Evolutionary conservation across 176 grass and related monocot species (phyloP).

Genomic region (Oryza nivara): DNA sequence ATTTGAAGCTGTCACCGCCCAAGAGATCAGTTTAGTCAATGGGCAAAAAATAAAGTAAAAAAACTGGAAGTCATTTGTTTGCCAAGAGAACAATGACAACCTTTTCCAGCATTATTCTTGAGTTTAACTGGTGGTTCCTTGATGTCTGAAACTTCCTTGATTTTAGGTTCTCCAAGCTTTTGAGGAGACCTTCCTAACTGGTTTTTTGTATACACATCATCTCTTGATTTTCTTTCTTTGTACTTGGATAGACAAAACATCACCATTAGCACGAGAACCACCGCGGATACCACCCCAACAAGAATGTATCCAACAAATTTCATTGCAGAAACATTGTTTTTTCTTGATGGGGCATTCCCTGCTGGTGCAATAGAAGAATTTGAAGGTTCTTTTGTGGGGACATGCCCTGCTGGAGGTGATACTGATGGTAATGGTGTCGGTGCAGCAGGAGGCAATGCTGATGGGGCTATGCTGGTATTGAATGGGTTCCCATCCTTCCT

Average conservation of each 20-base stretch:
- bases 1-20: slow-evolving; percentile 40
- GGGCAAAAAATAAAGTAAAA: not conserved
- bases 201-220: slow-evolving; percentile 48
- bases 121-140: slow-evolving; percentile 54
- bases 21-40: not conserved
- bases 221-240: slow-evolving; percentile 62
- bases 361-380: slow-evolving; percentile 53
- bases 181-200: slow-evolving; percentile 53
- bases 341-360: slow-evolving; percentile 48
- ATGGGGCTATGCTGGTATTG: slow-evolving; percentile 86
- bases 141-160: slow-evolving; percentile 54
- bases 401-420: slow-evolving; percentile 54
- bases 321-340: slow-evolving; percentile 51
- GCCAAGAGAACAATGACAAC: slow-evolving; percentile 49
- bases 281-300: slow-evolving; percentile 62
- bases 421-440: slow-evolving; percentile 43
- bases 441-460: slow-evolving; percentile 46
- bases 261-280: slow-evolving; percentile 62
- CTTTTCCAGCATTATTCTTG: slow-evolving; percentile 65
- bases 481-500: slow-evolving; percentile 99
- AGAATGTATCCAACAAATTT: slow-evolving; percentile 87
- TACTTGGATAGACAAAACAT: slow-evolving; percentile 83
- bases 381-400: slow-evolving; percentile 55
- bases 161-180: slow-evolving; percentile 59
- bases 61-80: not conserved